phyloP scores from a whole-genome alignment of 768 basidiomycete species.

The Rhizopogon vesiculosus region DNA sequence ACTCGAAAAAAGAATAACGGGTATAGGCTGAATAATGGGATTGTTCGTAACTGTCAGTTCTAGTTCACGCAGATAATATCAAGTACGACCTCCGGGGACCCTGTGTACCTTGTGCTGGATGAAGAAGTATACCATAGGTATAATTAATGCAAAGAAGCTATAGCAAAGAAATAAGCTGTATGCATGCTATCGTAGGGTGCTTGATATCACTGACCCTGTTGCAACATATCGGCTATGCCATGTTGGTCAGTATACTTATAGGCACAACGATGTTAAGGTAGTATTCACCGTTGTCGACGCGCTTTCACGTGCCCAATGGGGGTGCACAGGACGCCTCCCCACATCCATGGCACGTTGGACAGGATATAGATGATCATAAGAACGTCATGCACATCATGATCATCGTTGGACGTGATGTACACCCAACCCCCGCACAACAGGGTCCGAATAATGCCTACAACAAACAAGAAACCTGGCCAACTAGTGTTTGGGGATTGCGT shows the following conservation, averaged over 20 bases:
- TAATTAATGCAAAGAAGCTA: slow-evolving; percentile 68
- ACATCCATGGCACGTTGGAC: slow-evolving; percentile 87
- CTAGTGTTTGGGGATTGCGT: slow-evolving; percentile 37
- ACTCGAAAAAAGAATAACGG: slow-evolving; percentile 82
- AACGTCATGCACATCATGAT: slow-evolving; percentile 81
- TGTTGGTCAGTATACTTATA: neutral
- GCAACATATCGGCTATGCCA: slow-evolving; percentile 47
- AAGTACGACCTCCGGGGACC: slow-evolving; percentile 68
- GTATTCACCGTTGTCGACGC: slow-evolving; percentile 48
- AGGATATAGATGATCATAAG: slow-evolving; percentile 87
- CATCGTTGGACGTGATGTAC: slow-evolving; percentile 80
- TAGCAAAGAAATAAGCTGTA: slow-evolving; percentile 1
- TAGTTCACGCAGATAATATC: neutral
- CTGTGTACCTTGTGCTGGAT: slow-evolving; percentile 78
- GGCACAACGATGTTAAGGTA: neutral
- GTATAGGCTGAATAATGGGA: slow-evolving; percentile 62
- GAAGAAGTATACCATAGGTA: slow-evolving; percentile 81
- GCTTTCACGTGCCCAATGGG: slow-evolving; percentile 33
- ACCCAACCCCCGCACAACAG: slow-evolving; percentile 90
- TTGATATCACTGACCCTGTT: slow-evolving; percentile 34
- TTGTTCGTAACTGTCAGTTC: neutral
- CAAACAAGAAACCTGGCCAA: slow-evolving; percentile 48
- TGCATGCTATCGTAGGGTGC: neutral
- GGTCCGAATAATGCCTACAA: slow-evolving; percentile 66
- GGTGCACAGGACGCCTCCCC: slow-evolving; percentile 58